Base-by-base conservation (phyloP, 2,329 filamentous ascomycete species). In the Waltergamsia citrina region DNA sequence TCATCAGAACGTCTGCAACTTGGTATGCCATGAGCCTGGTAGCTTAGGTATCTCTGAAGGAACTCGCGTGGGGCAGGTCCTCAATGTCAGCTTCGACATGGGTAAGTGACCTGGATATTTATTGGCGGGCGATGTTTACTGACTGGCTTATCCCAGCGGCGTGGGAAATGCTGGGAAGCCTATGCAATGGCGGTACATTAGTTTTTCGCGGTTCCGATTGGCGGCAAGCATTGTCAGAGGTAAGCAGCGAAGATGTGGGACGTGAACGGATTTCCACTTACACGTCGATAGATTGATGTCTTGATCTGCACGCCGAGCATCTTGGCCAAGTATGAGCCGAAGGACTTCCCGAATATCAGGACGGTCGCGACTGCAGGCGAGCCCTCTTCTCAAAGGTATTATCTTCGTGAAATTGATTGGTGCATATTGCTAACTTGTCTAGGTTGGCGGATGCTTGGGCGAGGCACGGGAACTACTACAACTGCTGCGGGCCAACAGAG, bases 71-170 rank as follows among this genome's bases (percentile, higher is more conserved):
- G 69, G 65, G 3, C 70, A 73, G 36, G 56, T 75, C 6, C 55
- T 77, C 26, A 75, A 69, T 39, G 65, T 78, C 29, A 69, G 67
- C 28, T 78, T 77, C 40, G 73, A 77, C 41, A 76, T 77, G 71
- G 69, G 71, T 74, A 57, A 45, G 67, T 53, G 24, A 7, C 12
- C n/a, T 27, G 8, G 11, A n/a, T 5, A 31, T 20, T 19, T 14
- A 9, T 27, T 18, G 7, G 6, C 18, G 19, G 16, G n/a, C 19
- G 15, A 11, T 22, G 19, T 23, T 29, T 6, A 18, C 3, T 12
- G 18, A 16, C 31, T 32, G 31, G 34, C 31, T 29, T 20, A n/a
- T 16, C 30, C 39, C 31, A 74, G 72, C 68, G 16, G 71, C 71
- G 10, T 77, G 73, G 72, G 72, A 77, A 41, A 69, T 76, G n/a